Evolutionary conservation across 768 basidiomycete genomes (phyloP).

Genomic region (Boletus subcaerulescens): DNA sequence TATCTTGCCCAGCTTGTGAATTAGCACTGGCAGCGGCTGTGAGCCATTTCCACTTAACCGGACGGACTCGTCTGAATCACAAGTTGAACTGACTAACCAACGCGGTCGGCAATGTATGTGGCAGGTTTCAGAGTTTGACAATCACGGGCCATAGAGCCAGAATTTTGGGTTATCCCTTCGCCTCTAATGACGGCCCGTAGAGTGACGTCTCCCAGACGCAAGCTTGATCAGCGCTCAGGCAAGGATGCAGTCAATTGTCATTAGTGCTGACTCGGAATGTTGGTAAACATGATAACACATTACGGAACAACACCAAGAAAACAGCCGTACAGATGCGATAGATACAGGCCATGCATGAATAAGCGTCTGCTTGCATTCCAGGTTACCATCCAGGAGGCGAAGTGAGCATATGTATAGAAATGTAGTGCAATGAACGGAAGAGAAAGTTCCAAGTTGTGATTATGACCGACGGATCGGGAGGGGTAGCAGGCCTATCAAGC

Average conservation of each 20-base stretch:
- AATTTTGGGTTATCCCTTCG: too few species aligned
- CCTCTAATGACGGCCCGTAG: too few species aligned
- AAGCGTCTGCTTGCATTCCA: constrained; percentile 11
- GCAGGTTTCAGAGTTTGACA: too few species aligned
- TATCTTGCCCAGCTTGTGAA: too few species aligned
- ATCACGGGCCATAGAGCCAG: too few species aligned
- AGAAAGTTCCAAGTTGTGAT: constrained; percentile 29
- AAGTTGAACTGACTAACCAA: too few species aligned
- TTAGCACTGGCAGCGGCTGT: too few species aligned
- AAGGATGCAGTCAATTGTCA: background rate
- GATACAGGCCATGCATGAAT: constrained; percentile 10
- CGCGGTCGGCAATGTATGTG: too few species aligned
- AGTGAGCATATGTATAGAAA: background rate
- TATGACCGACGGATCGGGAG: constrained; percentile 50
- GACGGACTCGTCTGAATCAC: too few species aligned
- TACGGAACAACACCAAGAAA: constrained; percentile 3
- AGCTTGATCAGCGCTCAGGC: too few species aligned
- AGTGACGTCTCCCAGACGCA: too few species aligned
- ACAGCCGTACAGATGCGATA: constrained; percentile 13
- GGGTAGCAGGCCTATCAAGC: constrained; percentile 71
- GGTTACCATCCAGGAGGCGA: background rate
- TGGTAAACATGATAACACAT: background rate
- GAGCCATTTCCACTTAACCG: too few species aligned
- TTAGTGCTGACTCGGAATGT: background rate
- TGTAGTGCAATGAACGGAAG: background rate